These are phyloP conservation scores for Paraphysoderma sedebokerense DNA, from an alignment of 371 early-diverging fungal species.

Conservation along the genomic window DNA sequence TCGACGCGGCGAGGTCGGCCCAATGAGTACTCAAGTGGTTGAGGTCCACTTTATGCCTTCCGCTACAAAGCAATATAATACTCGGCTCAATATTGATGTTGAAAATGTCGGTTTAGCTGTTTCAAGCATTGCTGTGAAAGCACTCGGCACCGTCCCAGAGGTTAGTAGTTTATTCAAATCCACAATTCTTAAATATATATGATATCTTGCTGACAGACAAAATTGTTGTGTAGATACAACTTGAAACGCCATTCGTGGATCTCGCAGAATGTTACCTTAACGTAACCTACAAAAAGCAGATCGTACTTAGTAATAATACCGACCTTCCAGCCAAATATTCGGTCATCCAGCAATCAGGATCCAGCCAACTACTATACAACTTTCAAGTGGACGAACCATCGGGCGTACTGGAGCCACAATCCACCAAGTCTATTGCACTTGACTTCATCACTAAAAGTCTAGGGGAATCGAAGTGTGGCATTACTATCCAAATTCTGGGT, in stretches of 20 bases:
- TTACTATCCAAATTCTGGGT: conserved; percentile 17
- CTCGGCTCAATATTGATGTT: conserved; percentile 18
- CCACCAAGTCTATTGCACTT: conserved; percentile 8
- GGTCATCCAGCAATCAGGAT: neutral
- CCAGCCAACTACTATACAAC: neutral
- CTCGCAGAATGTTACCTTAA: conserved; percentile 19
- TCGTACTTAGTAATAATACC: conserved; percentile 20
- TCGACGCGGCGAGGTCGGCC: conserved; percentile 4
- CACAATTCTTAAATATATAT: too few relatives aligned
- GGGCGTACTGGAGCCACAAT: conserved; percentile 20
- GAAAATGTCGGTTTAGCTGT: conserved; percentile 18
- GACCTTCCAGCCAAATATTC: conserved; percentile 11
- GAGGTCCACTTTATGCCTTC: conserved; percentile 14
- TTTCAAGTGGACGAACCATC: neutral
- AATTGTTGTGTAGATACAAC: conserved; percentile 8
- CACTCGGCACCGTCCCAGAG: conserved; percentile 23
- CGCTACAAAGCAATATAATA: conserved; percentile 8
- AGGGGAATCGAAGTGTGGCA: conserved; percentile 13
- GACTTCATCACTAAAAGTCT: conserved; percentile 16
- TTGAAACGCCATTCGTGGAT: conserved; percentile 12
- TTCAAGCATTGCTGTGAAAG: conserved; percentile 11
- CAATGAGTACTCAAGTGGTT: conserved; percentile 6
- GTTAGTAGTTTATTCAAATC: conserved; percentile 3
- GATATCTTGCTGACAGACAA: too few relatives aligned
- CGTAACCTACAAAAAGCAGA: conserved; percentile 8